Base-by-base conservation (phyloP, 768 basidiomycete genomes). In the Kwoniella newhampshirensis region DNA sequence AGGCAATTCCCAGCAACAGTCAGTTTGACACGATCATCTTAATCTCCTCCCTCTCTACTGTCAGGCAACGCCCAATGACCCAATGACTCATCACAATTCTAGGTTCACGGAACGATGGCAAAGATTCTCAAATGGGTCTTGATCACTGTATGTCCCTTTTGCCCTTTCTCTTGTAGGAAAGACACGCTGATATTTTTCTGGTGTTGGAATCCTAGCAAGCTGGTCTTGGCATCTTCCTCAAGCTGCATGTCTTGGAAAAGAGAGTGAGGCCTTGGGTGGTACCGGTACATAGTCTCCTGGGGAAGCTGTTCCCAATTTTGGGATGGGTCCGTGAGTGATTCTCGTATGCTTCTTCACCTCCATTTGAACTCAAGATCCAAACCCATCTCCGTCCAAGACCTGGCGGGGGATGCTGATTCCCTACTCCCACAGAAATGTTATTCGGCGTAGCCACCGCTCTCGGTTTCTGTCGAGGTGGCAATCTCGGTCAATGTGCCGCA, bases 181-280 rank as follows among this genome's bases (percentile, higher is more conserved):
- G 11, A 28, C 47, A 50, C 21, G 4, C 26, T 35, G 23, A 20
- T 25, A 3, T 20, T n/a, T n/a, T n/a, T n/a, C n/a, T 26, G 21
- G 21, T 18, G 20, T 44, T 28, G 41, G 42, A 23, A 7, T 23
- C 25, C 15, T 44, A 76, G 75, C 92, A 96, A 77, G 79, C 88
- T 11, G 65, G 74, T 21, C 79, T 91, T 45, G 93, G 93, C 3
- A 82, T 90, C 41, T 97, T 94, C 77, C 85, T 97, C 65, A 96
- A 94, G 77, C 78, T 93, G 6, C 93, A 96, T 74, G 86, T 96
- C 25, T 82, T 92, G 60, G 89, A 94, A 76, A 80, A 81, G 57
- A 83, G 85, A 1, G 47, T 70, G 2, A 81, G 92, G 37, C 87
- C 87, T 1, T 87, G 81, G 68, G 85, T 85, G 0, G 87, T 90